Evolutionary conservation across 2,329 filamentous ascomycete genomes (phyloP), one percentile per base, ranked within the genome.

Genomic region (Piedraia hortae): DNA sequence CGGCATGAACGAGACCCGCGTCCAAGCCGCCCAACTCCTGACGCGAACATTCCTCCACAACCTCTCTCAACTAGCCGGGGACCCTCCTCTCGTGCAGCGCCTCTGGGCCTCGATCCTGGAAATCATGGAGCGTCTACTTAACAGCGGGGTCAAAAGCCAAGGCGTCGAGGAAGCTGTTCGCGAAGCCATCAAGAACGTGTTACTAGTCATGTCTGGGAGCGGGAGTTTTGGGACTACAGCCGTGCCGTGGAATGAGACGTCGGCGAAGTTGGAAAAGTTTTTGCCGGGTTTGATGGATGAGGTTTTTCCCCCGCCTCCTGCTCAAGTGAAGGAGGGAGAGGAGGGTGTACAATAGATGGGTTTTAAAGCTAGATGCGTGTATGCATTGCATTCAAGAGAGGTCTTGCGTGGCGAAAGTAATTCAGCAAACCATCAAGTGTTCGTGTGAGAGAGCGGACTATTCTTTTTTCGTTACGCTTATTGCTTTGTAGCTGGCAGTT

Each of bases 1-100:
- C 16, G 85, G 85, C 16, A 97, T 97, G 85, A 73, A 73, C 32
- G 82, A 93, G 45, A 93, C 85, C 22, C 60, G 85, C 19, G 74
- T 93, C 1, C 75, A 91, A 38, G 75, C 75, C 1, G 75, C 82
- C 1, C 90, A 75, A 6, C 53, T 97, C 21, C 57, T 97, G 8
- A 90, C 75, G 53, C 91, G 88, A 45, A 82, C 91, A 3, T 97
- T 91, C 47, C 47, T 97, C 28, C 80, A 90, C 42, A 93, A 91
- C 43, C 56, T 93, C 3, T 72, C 69, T 4, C 68, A 77, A 33
- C 80, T 75, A 62, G 71, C 80, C 11, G 77, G 75, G 10, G n/a
- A n/a, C n/a, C n/a, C n/a, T n/a, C n/a, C n/a, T n/a, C n/a, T n/a
- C n/a, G 77, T 93, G 64, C 51, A 89, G 17, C 74, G 85, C 39